Conservation (phyloP, 1,284 basidiomycete species). For the Microbotryum saponariae region DNA sequence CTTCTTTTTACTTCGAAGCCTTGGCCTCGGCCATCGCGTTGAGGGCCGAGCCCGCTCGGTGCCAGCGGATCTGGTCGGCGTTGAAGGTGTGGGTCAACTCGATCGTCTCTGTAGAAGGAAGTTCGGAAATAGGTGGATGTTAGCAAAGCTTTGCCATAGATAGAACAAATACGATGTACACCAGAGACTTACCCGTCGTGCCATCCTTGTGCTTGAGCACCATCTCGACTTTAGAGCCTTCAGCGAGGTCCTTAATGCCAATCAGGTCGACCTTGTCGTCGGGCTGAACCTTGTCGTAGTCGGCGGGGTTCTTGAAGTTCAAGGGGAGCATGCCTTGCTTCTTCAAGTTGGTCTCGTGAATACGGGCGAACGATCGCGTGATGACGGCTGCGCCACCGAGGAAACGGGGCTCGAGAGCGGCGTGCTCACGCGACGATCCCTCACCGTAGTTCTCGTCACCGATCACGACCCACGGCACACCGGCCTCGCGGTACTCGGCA, state of each 20-base stretch:
- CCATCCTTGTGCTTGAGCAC: slow-evolving; percentile 75
- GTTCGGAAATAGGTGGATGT: background rate
- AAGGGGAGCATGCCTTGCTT: slow-evolving; percentile 57
- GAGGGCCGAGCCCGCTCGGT: slow-evolving; percentile 18
- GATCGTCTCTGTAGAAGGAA: slow-evolving; percentile 26
- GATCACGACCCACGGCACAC: slow-evolving; percentile 91
- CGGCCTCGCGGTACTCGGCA: slow-evolving; percentile 74
- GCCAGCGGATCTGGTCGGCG: slow-evolving; percentile 32
- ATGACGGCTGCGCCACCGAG: slow-evolving; percentile 92
- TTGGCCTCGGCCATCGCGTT: slow-evolving; percentile 18
- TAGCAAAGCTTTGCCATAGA: background rate
- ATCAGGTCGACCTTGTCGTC: slow-evolving; percentile 70
- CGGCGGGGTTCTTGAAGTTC: slow-evolving; percentile 76
- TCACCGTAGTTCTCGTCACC: slow-evolving; percentile 82
- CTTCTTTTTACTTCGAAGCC: too few species aligned
- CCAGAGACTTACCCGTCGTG: slow-evolving; percentile 30
- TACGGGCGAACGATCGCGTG: slow-evolving; percentile 88
- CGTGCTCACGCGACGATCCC: slow-evolving; percentile 59
- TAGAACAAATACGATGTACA: background rate
- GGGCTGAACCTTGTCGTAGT: slow-evolving; percentile 82
- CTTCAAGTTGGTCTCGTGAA: slow-evolving; percentile 95
- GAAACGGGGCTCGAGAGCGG: slow-evolving; percentile 94
- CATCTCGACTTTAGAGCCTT: slow-evolving; percentile 78
- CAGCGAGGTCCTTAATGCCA: slow-evolving; percentile 72
- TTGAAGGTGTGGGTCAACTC: slow-evolving; percentile 35